A percentile compares a stretch with the other conserved stretches of the same genome.
These are phyloP conservation scores for Climacium dendroides DNA, from an alignment of 225 moss, liverwort and hornwort species.

Conservation along the genomic window DNA sequence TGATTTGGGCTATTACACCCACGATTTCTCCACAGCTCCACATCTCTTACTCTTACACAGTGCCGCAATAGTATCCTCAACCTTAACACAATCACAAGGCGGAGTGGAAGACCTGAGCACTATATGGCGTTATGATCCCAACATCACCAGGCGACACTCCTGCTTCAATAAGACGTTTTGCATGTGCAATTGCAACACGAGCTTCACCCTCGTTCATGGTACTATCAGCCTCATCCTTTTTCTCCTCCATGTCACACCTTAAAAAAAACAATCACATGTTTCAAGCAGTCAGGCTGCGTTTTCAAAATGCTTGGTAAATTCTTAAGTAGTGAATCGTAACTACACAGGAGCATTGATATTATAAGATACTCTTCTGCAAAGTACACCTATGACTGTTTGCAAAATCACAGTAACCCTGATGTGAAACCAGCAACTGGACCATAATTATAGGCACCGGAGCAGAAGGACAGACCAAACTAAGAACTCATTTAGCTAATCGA, in stretches of 20 bases:
- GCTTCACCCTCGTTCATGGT: constrained; percentile 94
- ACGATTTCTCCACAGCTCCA: not conserved
- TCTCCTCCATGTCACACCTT: constrained; percentile 95
- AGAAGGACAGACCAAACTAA: not conserved
- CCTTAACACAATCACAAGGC: not conserved
- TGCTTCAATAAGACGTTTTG: constrained; percentile 58
- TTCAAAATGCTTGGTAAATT: not conserved
- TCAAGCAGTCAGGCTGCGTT: not conserved
- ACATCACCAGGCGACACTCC: constrained; percentile 70
- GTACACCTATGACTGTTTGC: not conserved
- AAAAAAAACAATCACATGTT: not conserved
- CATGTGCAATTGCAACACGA: constrained; percentile 79
- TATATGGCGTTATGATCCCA: constrained; percentile 92
- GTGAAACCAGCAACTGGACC: not conserved
- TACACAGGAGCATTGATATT: not conserved
- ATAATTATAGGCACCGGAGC: not conserved
- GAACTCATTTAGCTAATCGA: not conserved
- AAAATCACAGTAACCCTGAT: not conserved
- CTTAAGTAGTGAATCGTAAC: not conserved
- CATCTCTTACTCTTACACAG: not conserved
- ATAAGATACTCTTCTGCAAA: not conserved
- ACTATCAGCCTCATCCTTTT: constrained; percentile 93
- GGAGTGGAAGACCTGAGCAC: constrained; percentile 57
- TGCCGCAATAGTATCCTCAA: not conserved
- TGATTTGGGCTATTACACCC: not conserved